phyloP scores from a whole-genome alignment of 306 rosid genomes.

The Corylus heterophylla region DNA sequence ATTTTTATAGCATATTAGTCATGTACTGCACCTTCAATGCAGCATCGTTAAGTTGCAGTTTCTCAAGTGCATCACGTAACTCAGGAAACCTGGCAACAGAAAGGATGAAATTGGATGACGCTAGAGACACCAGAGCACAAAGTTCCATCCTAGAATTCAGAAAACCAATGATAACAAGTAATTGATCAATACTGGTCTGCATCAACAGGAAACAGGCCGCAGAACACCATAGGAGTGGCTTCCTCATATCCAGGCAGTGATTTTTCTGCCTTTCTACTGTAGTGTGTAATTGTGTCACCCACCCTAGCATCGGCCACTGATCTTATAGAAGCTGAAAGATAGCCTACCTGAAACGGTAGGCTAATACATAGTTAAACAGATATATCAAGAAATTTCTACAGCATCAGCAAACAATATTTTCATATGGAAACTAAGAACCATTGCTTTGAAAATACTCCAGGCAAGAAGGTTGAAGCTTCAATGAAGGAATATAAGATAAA shows the following conservation, averaged over 20 bases:
- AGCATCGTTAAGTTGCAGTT: constrained; percentile 96
- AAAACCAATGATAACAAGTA: constrained; percentile 22
- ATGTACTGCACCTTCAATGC: constrained; percentile 68
- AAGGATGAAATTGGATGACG: constrained; percentile 20
- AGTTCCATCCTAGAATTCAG: not conserved
- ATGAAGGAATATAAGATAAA: not conserved
- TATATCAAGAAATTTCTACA: not conserved
- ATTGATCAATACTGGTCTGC: constrained; percentile 83
- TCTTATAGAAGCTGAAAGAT: constrained; percentile 92
- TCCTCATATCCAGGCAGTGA: constrained; percentile 90
- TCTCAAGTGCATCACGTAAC: constrained; percentile 93
- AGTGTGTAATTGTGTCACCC: constrained; percentile 83
- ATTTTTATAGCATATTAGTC: constrained; percentile 24
- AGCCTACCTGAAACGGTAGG: constrained; percentile 69
- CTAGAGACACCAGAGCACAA: constrained; percentile 14
- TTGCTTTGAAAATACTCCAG: not conserved
- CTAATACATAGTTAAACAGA: constrained; percentile 20
- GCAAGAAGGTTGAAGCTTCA: not conserved
- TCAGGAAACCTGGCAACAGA: constrained; percentile 71
- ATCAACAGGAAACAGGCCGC: constrained; percentile 97
- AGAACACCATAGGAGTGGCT: constrained; percentile 95
- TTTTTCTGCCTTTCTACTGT: constrained; percentile 60
- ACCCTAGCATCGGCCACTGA: constrained; percentile 97
- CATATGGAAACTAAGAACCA: not conserved
- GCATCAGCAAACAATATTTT: not conserved